Evolutionary conservation across 768 basidiomycete genomes (phyloP), one percentile per base, ranked within the genome.

Genomic region (Cubamyces lactineus): DNA sequence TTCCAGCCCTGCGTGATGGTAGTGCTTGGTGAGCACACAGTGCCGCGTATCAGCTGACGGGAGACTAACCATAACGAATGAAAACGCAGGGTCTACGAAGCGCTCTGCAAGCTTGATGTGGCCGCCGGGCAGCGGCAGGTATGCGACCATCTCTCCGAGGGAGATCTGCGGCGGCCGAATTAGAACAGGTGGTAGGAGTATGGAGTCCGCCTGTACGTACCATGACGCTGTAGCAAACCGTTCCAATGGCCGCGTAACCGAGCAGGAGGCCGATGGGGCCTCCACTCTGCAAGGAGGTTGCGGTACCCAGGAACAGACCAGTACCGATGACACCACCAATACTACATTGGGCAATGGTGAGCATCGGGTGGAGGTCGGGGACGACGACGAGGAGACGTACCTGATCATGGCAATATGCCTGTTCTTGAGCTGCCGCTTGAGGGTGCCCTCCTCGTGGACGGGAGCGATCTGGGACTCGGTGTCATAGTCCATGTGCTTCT

Each of bases 341-440:
- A 69, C 71, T 72, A 41, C 2, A 21, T 5, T 5, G 28, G 21
- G 16, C 47, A 38, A 45, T 9, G 24, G n/a, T 69, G 7, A 65
- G 59, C 61, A 50, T 2, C 38, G n/a, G 26, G 5, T 5, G 6
- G 3, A 26, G 12, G 4, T 41, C 4, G 3, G 38, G 7, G 28
- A 5, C 23, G 40, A 8, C 49, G 41, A 24, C 6, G 26, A 5
- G 15, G 12, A 8, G 30, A 64, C 74, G 50, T 53, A 79, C 87
- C 89, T 90, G 66, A 92, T 91, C 89, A 92, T 91, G 52, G 90
- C 87, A 61, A 92, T 81, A 71, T 92, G 91, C 16, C 91, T 79
- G 68, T 89, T 91, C 67, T 75, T 75, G 40, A 74, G 69, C 61
- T 74, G 72, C 6, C 72, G 71, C 51, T 71, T 66, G 42, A 74